A percentile compares a stretch with the other conserved stretches of the same genome.
Conservation (phyloP, 2,329 filamentous ascomycete genomes). For the Aureobasidium musti region DNA sequence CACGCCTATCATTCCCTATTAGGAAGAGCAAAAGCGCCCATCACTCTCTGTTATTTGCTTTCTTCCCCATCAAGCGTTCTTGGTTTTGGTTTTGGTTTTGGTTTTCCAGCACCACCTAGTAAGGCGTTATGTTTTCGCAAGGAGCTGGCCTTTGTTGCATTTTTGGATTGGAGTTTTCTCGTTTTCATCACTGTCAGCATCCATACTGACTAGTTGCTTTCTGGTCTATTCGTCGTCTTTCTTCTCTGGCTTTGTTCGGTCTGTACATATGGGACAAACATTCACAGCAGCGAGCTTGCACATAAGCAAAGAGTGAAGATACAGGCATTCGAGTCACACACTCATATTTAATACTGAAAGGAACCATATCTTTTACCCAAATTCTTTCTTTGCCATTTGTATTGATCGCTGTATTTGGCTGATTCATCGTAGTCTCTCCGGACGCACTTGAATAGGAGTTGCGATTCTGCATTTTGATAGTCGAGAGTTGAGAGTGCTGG, state of each 20-base stretch:
- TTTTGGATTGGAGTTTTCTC: slow-evolving; percentile 15
- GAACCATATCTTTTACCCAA: neutral
- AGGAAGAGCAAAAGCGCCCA: slow-evolving; percentile 18
- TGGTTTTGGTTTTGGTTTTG: neutral
- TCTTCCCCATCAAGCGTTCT: slow-evolving; percentile 12
- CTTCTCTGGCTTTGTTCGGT: neutral
- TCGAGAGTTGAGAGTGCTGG: too few relatives aligned
- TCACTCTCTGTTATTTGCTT: slow-evolving; percentile 22
- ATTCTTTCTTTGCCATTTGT: neutral
- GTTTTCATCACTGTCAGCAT: neutral
- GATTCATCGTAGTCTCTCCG: neutral
- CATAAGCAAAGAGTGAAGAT: neutral
- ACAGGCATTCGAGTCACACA: neutral
- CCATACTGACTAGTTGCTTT: neutral
- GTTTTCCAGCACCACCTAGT: neutral
- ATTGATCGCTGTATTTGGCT: neutral
- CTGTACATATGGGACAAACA: slow-evolving; percentile 12
- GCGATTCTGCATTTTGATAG: too few relatives aligned
- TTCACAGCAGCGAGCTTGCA: neutral
- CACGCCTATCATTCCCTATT: slow-evolving; percentile 22
- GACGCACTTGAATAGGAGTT: neutral
- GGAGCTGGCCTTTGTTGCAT: slow-evolving; percentile 24
- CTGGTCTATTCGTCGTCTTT: neutral
- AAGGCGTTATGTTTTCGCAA: slow-evolving; percentile 9
- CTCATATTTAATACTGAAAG: slow-evolving; percentile 15